A percentile compares a stretch with the other conserved stretches of the same genome.
phyloP scores from a whole-genome alignment of 768 basidiomycete genomes.

The Leccinum obscurum region DNA sequence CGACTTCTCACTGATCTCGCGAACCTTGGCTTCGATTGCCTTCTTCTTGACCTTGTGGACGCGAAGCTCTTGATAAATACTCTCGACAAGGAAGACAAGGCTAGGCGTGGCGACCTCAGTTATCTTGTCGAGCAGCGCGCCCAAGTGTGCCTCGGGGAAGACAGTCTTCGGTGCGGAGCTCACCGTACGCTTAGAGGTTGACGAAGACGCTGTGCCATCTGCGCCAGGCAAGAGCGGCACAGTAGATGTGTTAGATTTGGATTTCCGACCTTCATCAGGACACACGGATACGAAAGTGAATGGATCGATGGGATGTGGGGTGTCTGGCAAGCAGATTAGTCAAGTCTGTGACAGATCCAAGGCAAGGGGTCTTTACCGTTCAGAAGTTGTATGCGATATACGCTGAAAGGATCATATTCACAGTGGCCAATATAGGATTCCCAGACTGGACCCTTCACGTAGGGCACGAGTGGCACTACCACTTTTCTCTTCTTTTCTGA shows the following conservation, averaged over 20 bases:
- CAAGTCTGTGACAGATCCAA: constrained; percentile 5
- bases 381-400: constrained; percentile 77
- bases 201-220: constrained; percentile 14
- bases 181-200: constrained; percentile 30
- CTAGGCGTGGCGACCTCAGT: constrained; percentile 58
- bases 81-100: constrained; percentile 67
- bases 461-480: constrained; percentile 77
- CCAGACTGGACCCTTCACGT: constrained; percentile 81
- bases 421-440: constrained; percentile 68
- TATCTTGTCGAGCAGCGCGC: constrained; percentile 63
- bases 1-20: constrained; percentile 74
- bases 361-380: constrained; percentile 60
- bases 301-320: constrained; percentile 71
- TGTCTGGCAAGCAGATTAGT: constrained; percentile 46
- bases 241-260: constrained; percentile 35
- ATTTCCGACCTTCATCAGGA: constrained; percentile 36
- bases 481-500: constrained; percentile 71
- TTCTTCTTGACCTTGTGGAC: constrained; percentile 79
- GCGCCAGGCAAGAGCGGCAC: constrained; percentile 48
- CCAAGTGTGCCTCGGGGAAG: constrained; percentile 70
- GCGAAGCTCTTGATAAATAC: constrained; percentile 68
- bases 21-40: constrained; percentile 77
- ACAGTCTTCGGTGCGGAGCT: constrained; percentile 46
- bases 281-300: constrained; percentile 67
- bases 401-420: constrained; percentile 66